Evolutionary conservation across 257 asterid species (phyloP).

Genomic region (Anisodus acutangulus): DNA sequence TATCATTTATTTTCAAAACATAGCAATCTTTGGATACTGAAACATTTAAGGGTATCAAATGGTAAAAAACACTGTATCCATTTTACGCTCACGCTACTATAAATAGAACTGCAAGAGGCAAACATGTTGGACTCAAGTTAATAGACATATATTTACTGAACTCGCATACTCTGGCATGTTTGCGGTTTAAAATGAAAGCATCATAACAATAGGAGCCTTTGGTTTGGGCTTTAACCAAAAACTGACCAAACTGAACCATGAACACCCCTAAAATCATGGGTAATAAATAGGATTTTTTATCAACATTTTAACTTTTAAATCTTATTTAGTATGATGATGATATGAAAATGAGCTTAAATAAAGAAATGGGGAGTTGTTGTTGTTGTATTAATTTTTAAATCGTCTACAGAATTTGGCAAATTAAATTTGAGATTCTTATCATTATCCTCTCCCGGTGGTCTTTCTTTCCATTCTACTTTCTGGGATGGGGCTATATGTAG

Average conservation of each 20-base stretch:
- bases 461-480: not conserved
- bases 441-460: not conserved
- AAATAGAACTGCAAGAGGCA: not conserved
- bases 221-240: not conserved
- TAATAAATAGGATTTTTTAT: not conserved
- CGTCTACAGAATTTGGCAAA: not conserved
- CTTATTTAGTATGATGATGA: not conserved
- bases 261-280: not conserved
- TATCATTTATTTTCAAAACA: conserved; percentile 3
- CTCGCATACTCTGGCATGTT: not conserved
- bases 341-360: not conserved
- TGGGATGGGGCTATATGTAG: not conserved
- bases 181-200: not conserved
- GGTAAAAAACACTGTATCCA: not conserved
- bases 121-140: not conserved
- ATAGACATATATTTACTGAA: conserved; percentile 15
- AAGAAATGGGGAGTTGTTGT: not conserved
- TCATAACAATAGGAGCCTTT: not conserved
- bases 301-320: not conserved
- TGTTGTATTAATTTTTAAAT: not conserved
- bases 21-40: not conserved
- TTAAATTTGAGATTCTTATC: not conserved
- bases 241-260: not conserved
- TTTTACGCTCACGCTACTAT: not conserved
- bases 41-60: not conserved